Percentiles rank a stretch among this genome's conserved stretches.
Conservation (phyloP, 2,329 filamentous ascomycete genomes). For the Alternaria solani region DNA sequence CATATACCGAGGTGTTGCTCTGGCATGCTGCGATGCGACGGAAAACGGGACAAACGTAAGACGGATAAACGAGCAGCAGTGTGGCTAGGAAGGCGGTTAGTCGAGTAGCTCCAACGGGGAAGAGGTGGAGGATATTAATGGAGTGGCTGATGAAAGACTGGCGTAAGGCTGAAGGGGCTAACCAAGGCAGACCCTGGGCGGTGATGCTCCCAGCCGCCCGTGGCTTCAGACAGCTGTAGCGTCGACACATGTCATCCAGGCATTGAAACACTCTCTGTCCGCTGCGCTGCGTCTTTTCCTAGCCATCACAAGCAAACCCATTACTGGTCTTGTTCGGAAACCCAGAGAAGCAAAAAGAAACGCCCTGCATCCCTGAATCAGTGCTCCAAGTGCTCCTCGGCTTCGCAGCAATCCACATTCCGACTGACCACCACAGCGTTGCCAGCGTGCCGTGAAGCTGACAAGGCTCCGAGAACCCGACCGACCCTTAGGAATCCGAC, state of each 20-base stretch:
- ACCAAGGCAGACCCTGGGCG: conserved; percentile 10
- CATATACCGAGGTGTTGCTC: not conserved
- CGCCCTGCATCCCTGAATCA: not conserved
- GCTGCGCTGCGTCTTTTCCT: not conserved
- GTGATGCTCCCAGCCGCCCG: conserved; percentile 14
- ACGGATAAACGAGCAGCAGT: not conserved
- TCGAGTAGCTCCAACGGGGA: not conserved
- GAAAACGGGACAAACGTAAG: not conserved
- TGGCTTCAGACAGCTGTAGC: conserved; percentile 6
- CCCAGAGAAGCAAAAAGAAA: not conserved
- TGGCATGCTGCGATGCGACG: not conserved
- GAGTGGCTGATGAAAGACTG: conserved; percentile 16
- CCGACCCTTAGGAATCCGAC: not conserved
- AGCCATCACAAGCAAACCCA: not conserved
- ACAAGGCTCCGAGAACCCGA: conserved; percentile 1
- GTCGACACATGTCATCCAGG: conserved; percentile 8
- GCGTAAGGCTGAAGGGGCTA: conserved; percentile 15
- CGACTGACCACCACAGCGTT: not conserved
- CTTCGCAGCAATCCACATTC: conserved; percentile 5
- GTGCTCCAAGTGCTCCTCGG: not conserved
- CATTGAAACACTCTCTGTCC: not conserved
- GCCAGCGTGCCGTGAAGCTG: conserved; percentile 4
- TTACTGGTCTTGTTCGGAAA: not conserved
- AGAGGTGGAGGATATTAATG: not conserved
- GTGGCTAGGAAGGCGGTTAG: not conserved